Conservation (phyloP, 371 early-diverging fungal genomes). For the Rhizopus microsporus region DNA sequence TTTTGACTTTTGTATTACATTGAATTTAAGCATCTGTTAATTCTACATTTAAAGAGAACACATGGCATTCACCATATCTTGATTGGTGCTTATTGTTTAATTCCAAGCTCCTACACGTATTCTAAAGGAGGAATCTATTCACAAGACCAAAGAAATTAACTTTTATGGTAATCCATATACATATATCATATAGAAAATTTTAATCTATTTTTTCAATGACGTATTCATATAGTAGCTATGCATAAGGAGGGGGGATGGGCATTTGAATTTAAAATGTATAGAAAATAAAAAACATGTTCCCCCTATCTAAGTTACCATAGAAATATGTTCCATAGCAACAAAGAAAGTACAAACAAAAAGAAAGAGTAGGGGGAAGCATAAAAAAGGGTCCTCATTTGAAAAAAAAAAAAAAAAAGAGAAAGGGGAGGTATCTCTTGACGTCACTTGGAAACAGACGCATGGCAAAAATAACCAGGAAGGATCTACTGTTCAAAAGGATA, state of each 20-base stretch:
- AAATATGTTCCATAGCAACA: no score
- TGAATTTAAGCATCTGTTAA: not conserved
- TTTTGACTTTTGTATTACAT: not conserved
- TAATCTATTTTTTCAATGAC: constrained; percentile 4
- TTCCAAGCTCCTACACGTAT: not conserved
- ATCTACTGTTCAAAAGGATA: constrained; percentile 1
- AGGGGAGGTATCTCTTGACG: not conserved
- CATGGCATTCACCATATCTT: not conserved
- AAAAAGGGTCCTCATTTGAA: no score
- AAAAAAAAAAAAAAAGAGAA: no score
- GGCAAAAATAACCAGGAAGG: constrained; percentile 8
- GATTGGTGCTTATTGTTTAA: constrained; percentile 1
- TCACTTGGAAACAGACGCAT: not conserved
- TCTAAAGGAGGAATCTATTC: not conserved
- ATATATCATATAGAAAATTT: not conserved
- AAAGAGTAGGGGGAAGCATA: no score
- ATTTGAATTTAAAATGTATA: not conserved
- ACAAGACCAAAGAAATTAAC: not conserved
- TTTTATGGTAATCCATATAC: not conserved
- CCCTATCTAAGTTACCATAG: not conserved
- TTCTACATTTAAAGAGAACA: constrained; percentile 2
- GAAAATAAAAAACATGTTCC: not conserved
- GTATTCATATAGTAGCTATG: constrained; percentile 1
- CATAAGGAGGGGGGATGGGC: not conserved
- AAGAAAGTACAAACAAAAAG: no score